These are phyloP conservation scores for Choiromyces venosus DNA, from an alignment of 495 filamentous ascomycete genomes.

Conservation along the genomic window DNA sequence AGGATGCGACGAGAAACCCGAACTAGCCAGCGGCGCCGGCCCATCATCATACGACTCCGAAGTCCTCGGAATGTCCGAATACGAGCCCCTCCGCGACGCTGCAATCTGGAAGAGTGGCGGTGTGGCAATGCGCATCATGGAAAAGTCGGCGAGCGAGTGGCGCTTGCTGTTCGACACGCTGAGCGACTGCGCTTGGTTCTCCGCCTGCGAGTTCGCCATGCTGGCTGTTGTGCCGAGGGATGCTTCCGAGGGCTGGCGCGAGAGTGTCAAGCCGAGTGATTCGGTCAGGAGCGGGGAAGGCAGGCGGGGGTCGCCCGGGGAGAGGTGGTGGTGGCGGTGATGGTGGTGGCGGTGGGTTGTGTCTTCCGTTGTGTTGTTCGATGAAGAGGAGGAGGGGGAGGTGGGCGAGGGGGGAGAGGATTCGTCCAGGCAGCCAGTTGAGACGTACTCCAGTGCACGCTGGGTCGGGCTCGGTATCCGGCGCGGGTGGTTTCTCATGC, in stretches of 20 bases:
- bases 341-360: not conserved
- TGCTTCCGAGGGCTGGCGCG: constrained; percentile 11
- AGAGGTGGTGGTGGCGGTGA: not conserved
- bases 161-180: constrained; percentile 31
- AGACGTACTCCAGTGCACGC: constrained; percentile 39
- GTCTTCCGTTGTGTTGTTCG: not conserved
- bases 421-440: constrained; percentile 31
- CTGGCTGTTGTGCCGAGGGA: constrained; percentile 23
- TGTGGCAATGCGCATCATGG: constrained; percentile 23
- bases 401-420: not conserved
- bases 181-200: constrained; percentile 10
- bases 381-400: not conserved
- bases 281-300: not conserved
- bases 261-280: not conserved
- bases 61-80: constrained; percentile 27
- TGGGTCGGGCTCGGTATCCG: constrained; percentile 40
- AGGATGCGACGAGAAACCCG: constrained; percentile 17
- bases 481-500: constrained; percentile 20
- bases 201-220: constrained; percentile 18
- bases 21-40: not conserved
- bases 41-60: constrained; percentile 22
- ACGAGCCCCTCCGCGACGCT: constrained; percentile 8
- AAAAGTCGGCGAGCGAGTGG: constrained; percentile 35
- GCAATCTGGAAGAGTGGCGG: constrained; percentile 29
- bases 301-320: not conserved